Percentiles rank a stretch among this genome's conserved stretches.
Evolutionary conservation across 495 filamentous ascomycete species (phyloP).

Genomic region (Aspergillus olivimuriae): DNA sequence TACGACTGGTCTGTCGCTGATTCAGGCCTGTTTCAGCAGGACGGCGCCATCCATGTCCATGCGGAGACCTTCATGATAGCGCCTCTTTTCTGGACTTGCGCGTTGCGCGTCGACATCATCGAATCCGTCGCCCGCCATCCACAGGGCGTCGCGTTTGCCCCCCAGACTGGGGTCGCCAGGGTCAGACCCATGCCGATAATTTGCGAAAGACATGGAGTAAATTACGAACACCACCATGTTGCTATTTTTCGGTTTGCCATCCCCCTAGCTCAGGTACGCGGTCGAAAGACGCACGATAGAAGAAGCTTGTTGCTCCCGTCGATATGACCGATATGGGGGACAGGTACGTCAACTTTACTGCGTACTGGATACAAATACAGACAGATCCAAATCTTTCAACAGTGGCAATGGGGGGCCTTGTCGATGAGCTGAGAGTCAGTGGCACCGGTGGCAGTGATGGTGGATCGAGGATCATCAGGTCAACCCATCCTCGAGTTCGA

Average conservation of each 20-base stretch:
- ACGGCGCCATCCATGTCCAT: not conserved
- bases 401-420: constrained; percentile 1
- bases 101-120: too few species aligned
- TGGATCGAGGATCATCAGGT: constrained; percentile 3
- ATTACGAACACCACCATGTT: not conserved
- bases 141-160: too few species aligned
- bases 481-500: constrained; percentile 1
- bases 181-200: too few species aligned
- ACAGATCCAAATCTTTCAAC: not conserved
- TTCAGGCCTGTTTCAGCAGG: not conserved
- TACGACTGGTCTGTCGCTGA: too few species aligned
- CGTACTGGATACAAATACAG: not conserved
- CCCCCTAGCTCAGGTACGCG: not conserved
- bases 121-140: too few species aligned
- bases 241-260: not conserved
- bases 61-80: too few species aligned
- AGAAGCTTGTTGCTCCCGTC: not conserved
- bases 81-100: too few species aligned
- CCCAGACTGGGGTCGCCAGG: too few species aligned
- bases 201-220: not conserved
- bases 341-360: not conserved
- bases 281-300: not conserved
- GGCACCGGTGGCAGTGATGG: not conserved
- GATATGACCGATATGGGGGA: not conserved
- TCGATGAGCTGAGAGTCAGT: not conserved